Evolutionary conservation across 2,329 filamentous ascomycete species (phyloP), one percentile per base, ranked within the genome.

Genomic region (Cadophora sp.): DNA sequence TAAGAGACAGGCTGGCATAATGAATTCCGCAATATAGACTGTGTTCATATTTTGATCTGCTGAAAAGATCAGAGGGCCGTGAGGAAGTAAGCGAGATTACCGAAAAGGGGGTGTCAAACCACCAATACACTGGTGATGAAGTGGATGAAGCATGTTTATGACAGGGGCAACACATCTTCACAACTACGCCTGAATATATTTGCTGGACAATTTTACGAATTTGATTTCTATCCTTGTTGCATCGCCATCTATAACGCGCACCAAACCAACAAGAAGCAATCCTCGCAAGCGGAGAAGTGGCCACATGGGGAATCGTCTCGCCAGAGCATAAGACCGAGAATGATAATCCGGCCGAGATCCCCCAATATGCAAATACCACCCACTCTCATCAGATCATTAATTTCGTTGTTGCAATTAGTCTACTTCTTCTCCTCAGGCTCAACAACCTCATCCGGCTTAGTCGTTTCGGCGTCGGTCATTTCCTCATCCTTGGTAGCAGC

Each of bases 391-490:
- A 70, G 56, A 66, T 72, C 73, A 73, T 74, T 70, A 73, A 64
- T 56, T 53, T 53, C 46, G 40, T 59, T 27, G 48, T 64, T 60
- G 24, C 31, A 14, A 48, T 53, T 37, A 40, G 40, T 68, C 53
- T 68, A 74, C 67, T 76, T 75, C 69, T 73, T 73, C 53, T 73
- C 73, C 68, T 76, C 73, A 14, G 76, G 68, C 70, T 77, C 75
- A 40, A 65, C 67, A 56, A 75, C 64, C 66, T 78, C 81, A 74
- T 87, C 85, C 24, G 84, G 77, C 79, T 85, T 84, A 37, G 81
- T 76, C 46, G 81, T 80, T 66, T 89, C 87, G 22, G 86, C 87
- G 74, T 90, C 88, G 72, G 86, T 83, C 87, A 90, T 90, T 74
- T 88, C 87, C 77, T 88, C 85, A 73, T 90, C 87, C 75, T 84